Conservation (phyloP, 306 rosid species). For the Alnus rubra region DNA sequence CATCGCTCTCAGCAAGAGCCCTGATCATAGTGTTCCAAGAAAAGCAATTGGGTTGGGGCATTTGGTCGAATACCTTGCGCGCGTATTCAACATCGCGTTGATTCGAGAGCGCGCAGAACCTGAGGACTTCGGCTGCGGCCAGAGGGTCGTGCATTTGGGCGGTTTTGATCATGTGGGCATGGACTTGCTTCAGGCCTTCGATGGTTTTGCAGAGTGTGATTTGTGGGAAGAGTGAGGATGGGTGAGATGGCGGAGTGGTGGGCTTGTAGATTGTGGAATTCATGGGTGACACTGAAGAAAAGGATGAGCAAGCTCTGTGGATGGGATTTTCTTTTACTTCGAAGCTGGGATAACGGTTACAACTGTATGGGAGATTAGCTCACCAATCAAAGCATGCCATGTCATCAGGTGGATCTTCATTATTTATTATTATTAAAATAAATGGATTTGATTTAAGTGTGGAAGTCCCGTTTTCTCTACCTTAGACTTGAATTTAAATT, state of each 20-base stretch:
- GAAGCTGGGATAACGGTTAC: background rate
- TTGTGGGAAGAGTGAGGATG: slow-evolving; percentile 48
- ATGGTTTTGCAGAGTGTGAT: slow-evolving; percentile 55
- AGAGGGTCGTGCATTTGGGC: slow-evolving; percentile 56
- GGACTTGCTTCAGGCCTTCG: slow-evolving; percentile 64
- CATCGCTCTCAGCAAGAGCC: slow-evolving; percentile 51
- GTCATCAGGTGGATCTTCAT: too few relatives aligned
- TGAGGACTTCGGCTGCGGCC: slow-evolving; percentile 57
- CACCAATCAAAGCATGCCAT: too few relatives aligned
- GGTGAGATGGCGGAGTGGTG: slow-evolving; percentile 30
- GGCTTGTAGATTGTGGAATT: slow-evolving; percentile 38
- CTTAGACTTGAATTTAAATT: too few relatives aligned
- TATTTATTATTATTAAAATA: too few relatives aligned
- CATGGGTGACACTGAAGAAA: slow-evolving; percentile 24
- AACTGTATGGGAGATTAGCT: too few relatives aligned
- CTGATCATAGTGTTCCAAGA: slow-evolving; percentile 73
- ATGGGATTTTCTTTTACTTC: background rate
- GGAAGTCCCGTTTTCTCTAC: too few relatives aligned
- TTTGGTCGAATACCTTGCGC: slow-evolving; percentile 42
- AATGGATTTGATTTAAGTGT: too few relatives aligned
- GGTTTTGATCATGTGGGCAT: slow-evolving; percentile 65
- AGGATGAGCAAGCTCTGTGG: background rate
- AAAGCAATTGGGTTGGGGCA: slow-evolving; percentile 59
- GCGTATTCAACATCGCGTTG: slow-evolving; percentile 44
- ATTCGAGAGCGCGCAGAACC: slow-evolving; percentile 45